phyloP scores from a whole-genome alignment of 371 early-diverging fungal genomes.

The Basidiobolus meristosporus region DNA sequence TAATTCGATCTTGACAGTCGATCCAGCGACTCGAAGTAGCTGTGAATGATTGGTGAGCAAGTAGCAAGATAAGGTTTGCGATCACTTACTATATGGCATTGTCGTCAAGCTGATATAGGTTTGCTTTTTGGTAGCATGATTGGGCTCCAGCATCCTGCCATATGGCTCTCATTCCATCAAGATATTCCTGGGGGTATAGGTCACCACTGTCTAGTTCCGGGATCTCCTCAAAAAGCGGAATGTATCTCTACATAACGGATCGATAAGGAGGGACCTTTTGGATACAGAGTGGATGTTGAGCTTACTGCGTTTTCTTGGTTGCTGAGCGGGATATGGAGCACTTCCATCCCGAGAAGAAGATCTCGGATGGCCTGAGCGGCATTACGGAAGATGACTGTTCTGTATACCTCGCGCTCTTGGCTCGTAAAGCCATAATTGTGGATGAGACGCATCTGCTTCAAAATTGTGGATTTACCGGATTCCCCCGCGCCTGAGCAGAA shows the following conservation, averaged over 20 bases:
- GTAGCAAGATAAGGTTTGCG: slow-evolving; percentile 1
- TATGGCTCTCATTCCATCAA: slow-evolving; percentile 10
- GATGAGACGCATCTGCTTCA: slow-evolving; percentile 87
- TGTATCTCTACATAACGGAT: slow-evolving; percentile 3
- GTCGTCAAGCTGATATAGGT: slow-evolving; percentile 65
- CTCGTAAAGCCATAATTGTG: slow-evolving; percentile 73
- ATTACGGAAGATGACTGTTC: slow-evolving; percentile 59
- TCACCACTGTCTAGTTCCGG: background rate
- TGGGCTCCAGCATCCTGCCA: slow-evolving; percentile 45
- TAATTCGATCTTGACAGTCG: slow-evolving; percentile 33
- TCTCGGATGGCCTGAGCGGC: slow-evolving; percentile 49
- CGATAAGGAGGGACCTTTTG: too few relatives aligned
- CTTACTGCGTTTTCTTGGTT: slow-evolving; percentile 17
- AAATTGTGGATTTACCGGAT: slow-evolving; percentile 80
- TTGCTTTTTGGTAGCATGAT: slow-evolving; percentile 27
- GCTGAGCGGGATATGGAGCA: slow-evolving; percentile 22
- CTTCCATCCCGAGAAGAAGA: slow-evolving; percentile 37
- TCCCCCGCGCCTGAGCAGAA: slow-evolving; percentile 58
- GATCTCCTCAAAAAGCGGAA: slow-evolving; percentile 1
- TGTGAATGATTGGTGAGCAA: slow-evolving; percentile 5
- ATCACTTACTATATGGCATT: slow-evolving; percentile 53
- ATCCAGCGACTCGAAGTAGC: slow-evolving; percentile 27
- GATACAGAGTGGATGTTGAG: background rate
- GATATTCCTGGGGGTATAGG: background rate
- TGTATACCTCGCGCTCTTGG: slow-evolving; percentile 56